These are phyloP conservation scores for Albophoma yamanashiensis DNA, from an alignment of 2,329 filamentous ascomycete genomes.

Conservation along the genomic window DNA sequence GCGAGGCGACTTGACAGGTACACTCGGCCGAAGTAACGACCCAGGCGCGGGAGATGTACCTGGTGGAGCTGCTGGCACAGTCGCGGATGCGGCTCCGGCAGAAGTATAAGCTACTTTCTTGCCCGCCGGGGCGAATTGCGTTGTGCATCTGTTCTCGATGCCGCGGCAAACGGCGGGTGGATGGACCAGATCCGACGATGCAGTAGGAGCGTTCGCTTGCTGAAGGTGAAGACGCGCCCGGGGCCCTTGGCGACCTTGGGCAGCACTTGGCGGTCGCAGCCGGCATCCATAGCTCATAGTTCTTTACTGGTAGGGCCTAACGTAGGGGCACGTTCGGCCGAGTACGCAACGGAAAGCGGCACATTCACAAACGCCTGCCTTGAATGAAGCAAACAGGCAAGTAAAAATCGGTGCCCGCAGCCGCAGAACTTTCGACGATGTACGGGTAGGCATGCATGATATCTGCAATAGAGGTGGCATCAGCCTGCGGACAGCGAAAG, in stretches of 20 bases:
- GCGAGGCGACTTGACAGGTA: neutral
- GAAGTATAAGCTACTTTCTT: neutral
- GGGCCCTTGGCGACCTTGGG: neutral
- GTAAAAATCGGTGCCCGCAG: neutral
- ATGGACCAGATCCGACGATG: neutral
- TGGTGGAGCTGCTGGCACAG: conserved; percentile 2
- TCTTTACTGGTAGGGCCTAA: no score
- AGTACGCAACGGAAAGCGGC: neutral
- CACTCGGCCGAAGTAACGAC: neutral
- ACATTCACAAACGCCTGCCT: neutral
- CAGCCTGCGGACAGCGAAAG: neutral
- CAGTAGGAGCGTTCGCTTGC: neutral
- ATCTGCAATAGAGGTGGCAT: neutral
- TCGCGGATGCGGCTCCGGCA: neutral
- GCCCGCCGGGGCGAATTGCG: neutral
- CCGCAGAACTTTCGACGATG: neutral
- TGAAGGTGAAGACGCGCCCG: neutral
- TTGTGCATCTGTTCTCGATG: neutral
- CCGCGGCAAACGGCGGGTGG: neutral
- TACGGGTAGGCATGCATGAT: no score
- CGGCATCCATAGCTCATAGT: neutral
- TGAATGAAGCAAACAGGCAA: neutral
- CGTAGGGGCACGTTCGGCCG: neutral
- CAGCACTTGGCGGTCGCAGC: neutral
- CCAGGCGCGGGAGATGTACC: neutral